Conservation (phyloP, 2,329 filamentous ascomycete species). For the Fusarium subglutinans region DNA sequence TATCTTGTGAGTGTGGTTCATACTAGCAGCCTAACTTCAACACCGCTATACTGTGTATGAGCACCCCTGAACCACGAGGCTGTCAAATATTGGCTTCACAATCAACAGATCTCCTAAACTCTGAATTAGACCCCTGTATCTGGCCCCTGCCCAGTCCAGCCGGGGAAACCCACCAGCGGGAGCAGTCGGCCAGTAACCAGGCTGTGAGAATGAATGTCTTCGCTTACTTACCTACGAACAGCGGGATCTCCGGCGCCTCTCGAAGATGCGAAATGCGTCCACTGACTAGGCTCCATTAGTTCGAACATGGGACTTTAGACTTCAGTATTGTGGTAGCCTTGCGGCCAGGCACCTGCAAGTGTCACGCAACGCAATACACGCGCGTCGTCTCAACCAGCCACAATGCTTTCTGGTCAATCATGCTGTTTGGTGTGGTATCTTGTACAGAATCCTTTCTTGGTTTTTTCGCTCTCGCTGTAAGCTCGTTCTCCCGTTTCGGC, state of each 20-base stretch:
- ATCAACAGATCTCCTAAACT: conserved; percentile 36
- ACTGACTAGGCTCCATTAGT: conserved; percentile 34
- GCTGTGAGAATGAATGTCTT: conserved; percentile 30
- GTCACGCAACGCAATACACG: conserved; percentile 18
- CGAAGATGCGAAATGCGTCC: conserved; percentile 24
- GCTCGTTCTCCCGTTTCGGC: conserved; percentile 3
- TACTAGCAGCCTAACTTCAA: conserved; percentile 5
- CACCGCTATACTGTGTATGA: conserved; percentile 2
- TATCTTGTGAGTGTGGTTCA: neutral
- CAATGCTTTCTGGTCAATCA: neutral
- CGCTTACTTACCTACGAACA: conserved; percentile 18
- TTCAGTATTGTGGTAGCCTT: conserved; percentile 34
- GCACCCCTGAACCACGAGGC: conserved; percentile 14
- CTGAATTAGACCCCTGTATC: conserved; percentile 30
- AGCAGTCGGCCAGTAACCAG: conserved; percentile 34
- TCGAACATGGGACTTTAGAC: conserved; percentile 1
- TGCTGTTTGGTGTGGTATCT: neutral
- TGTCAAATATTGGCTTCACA: conserved; percentile 10
- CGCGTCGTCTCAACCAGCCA: conserved; percentile 30
- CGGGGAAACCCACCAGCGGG: conserved; percentile 33
- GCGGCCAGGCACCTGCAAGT: conserved; percentile 24
- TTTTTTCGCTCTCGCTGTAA: conserved; percentile 27
- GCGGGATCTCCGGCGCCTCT: conserved; percentile 31
- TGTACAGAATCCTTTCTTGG: neutral
- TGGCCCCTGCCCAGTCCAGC: conserved; percentile 27